These are phyloP conservation scores for Plantago elongata DNA, from an alignment of 257 asterid species.

Conservation along the genomic window DNA sequence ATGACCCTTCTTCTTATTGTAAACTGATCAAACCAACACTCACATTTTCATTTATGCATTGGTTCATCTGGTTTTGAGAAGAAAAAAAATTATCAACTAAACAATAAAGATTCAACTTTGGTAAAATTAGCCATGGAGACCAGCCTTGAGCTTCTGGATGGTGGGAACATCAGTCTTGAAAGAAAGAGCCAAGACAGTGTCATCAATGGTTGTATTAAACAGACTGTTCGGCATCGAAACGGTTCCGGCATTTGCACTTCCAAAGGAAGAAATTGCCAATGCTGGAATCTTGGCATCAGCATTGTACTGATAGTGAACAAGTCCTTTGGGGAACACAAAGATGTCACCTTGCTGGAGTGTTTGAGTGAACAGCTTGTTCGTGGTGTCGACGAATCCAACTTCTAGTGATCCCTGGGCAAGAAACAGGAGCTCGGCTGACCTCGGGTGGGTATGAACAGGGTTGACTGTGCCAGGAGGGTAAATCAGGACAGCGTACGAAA, in stretches of 20 bases:
- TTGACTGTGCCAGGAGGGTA: conserved; percentile 44
- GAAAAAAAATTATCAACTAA: too few species aligned
- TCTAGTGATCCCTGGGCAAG: conserved; percentile 35
- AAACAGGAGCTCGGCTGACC: conserved; percentile 53
- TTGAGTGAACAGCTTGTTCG: conserved; percentile 39
- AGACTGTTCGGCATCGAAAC: conserved; percentile 41
- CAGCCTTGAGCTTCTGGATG: conserved; percentile 45
- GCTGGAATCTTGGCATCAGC: conserved; percentile 36
- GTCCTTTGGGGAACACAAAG: conserved; percentile 49
- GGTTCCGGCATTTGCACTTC: conserved; percentile 50
- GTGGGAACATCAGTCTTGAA: conserved; percentile 50
- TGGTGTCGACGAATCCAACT: conserved; percentile 54
- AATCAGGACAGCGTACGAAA: conserved; percentile 44
- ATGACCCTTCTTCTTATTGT: too few species aligned
- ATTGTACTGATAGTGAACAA: conserved; percentile 50
- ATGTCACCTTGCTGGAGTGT: conserved; percentile 38
- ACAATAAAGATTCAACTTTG: neutral
- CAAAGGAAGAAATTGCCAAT: conserved; percentile 44
- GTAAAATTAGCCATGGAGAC: conserved; percentile 22
- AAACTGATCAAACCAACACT: too few species aligned
- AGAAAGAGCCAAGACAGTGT: conserved; percentile 34
- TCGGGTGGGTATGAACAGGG: conserved; percentile 60
- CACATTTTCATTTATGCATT: too few species aligned
- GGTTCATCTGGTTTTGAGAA: too few species aligned
- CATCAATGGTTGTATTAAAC: conserved; percentile 40